A percentile compares a stretch with the other conserved stretches of the same genome.
These are phyloP conservation scores for Boletus smithii DNA, from an alignment of 1,284 basidiomycete genomes.

Conservation along the genomic window DNA sequence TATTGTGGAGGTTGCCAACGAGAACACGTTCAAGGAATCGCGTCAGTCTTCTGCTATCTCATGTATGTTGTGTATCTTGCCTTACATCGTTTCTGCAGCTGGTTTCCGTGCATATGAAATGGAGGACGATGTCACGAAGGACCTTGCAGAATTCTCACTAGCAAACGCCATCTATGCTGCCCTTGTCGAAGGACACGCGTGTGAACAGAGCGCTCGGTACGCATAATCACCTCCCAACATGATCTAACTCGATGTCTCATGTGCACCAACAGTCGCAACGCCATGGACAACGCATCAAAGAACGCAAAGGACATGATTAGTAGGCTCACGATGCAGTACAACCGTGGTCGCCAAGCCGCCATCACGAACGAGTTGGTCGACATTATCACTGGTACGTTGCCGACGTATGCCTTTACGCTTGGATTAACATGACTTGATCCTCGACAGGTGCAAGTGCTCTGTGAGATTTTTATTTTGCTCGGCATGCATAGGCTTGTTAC, in stretches of 20 bases:
- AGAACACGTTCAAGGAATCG: constrained; percentile 74
- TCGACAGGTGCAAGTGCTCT: constrained; percentile 43
- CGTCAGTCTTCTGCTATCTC: constrained; percentile 42
- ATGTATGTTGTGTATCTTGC: background rate
- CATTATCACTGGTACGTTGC: constrained; percentile 78
- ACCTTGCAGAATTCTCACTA: constrained; percentile 93
- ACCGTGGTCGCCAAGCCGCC: constrained; percentile 97
- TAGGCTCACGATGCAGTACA: constrained; percentile 89
- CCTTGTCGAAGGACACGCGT: constrained; percentile 94
- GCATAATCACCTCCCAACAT: constrained; percentile 16
- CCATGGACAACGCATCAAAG: constrained; percentile 99
- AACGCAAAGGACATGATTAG: constrained; percentile 94
- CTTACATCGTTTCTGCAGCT: constrained; percentile 41
- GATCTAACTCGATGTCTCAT: constrained; percentile 15
- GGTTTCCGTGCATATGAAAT: constrained; percentile 92
- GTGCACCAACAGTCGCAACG: constrained; percentile 68
- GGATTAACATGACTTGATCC: background rate
- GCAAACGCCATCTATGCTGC: constrained; percentile 96
- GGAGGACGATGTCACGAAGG: constrained; percentile 92
- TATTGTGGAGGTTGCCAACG: constrained; percentile 76
- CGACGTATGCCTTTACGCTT: background rate
- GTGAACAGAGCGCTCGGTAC: constrained; percentile 86
- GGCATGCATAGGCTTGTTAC: constrained; percentile 15
- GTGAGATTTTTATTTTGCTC: constrained; percentile 28
- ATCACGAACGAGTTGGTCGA: constrained; percentile 96